Percentiles rank a stretch among this genome's conserved stretches.
phyloP scores from a whole-genome alignment of 1,284 basidiomycete species.

The Sanghuangporus baumii region DNA sequence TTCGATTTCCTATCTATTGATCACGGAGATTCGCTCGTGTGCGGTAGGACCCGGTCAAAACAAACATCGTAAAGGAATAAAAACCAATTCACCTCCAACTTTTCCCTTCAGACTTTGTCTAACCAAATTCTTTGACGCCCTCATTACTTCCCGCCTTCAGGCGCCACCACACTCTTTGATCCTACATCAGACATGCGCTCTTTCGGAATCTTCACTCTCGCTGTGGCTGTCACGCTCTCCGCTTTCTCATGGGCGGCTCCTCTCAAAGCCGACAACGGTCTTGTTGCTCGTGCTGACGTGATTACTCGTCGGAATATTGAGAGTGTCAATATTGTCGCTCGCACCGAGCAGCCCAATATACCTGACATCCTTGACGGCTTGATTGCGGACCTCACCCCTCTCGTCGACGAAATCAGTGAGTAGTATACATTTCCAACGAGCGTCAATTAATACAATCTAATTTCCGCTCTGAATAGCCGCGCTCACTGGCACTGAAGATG shows the following conservation, averaged over 20 bases:
- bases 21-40: background rate
- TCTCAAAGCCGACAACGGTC: background rate
- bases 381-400: slow-evolving; percentile 23
- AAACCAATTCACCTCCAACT: background rate
- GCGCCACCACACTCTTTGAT: slow-evolving; percentile 33
- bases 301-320: background rate
- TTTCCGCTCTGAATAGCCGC: background rate
- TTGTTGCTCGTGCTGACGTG: background rate
- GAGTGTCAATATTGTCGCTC: background rate
- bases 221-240: slow-evolving; percentile 34
- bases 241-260: slow-evolving; percentile 27
- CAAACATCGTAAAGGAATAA: background rate
- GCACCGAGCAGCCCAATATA: slow-evolving; percentile 20
- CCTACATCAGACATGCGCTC: slow-evolving; percentile 37
- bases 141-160: background rate
- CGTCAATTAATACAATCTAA: background rate
- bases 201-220: slow-evolving; percentile 34
- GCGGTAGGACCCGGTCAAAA: background rate
- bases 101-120: background rate
- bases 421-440: background rate
- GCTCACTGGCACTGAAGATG: background rate
- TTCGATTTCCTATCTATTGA: background rate
- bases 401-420: slow-evolving; percentile 29
- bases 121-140: background rate
- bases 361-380: slow-evolving; percentile 23